Conservation (phyloP, 352 stramenopile genomes). For the Globisporangium acanthophoron region DNA sequence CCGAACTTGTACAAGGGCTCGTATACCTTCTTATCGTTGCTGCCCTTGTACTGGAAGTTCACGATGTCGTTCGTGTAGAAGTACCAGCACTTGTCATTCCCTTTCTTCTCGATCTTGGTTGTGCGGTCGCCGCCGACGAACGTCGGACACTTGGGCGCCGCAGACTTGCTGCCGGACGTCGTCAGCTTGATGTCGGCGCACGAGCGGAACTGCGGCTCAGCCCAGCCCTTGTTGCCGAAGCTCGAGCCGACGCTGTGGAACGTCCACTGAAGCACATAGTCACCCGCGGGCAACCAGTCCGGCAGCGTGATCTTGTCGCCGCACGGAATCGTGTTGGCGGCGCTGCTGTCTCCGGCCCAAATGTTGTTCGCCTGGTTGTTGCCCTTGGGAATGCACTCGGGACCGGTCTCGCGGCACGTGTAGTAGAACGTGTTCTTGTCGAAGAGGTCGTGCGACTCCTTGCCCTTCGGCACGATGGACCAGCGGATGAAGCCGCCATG, state of each 20-base stretch:
- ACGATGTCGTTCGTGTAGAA: constrained; percentile 42
- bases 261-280: constrained; percentile 59
- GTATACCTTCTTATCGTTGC: constrained; percentile 18
- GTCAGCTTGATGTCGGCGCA: constrained; percentile 56
- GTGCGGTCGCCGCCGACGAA: constrained; percentile 51
- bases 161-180: constrained; percentile 13
- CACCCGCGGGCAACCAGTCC: constrained; percentile 32
- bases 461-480: constrained; percentile 27
- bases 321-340: constrained; percentile 32
- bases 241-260: constrained; percentile 41
- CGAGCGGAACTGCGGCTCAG: constrained; percentile 34
- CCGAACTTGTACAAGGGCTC: constrained; percentile 33
- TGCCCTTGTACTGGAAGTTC: constrained; percentile 19
- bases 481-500: constrained; percentile 55
- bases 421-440: constrained; percentile 41
- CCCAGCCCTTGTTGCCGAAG: constrained; percentile 41
- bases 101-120: constrained; percentile 28
- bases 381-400: constrained; percentile 22
- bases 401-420: constrained; percentile 43
- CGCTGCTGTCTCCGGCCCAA: constrained; percentile 20
- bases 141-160: constrained; percentile 26
- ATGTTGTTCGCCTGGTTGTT: not conserved
- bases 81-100: constrained; percentile 47
- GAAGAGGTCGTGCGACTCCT: constrained; percentile 17
- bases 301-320: constrained; percentile 46